Conservation (phyloP, 2,329 filamentous ascomycete genomes). For the Talaromyces sp. region DNA sequence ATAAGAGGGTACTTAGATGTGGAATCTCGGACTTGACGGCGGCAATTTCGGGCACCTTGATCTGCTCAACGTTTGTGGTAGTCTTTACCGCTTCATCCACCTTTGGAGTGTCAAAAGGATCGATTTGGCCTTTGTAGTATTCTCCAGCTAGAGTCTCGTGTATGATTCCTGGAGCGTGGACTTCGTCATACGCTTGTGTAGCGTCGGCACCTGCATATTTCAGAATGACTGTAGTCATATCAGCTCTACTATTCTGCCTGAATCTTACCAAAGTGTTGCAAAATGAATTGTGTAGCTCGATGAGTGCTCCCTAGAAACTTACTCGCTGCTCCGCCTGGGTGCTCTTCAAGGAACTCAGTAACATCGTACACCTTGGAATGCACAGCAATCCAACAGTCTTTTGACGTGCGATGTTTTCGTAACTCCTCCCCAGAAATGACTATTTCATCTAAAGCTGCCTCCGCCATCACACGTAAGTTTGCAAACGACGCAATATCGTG, state of each 20-base stretch:
- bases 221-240: slow-evolving; percentile 1
- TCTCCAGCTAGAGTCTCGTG: neutral
- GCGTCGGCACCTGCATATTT: slow-evolving; percentile 13
- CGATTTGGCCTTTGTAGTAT: slow-evolving; percentile 7
- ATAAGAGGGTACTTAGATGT: slow-evolving; percentile 2
- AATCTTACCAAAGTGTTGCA: neutral
- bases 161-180: slow-evolving; percentile 14
- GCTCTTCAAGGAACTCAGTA: slow-evolving; percentile 82
- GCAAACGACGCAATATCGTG: neutral
- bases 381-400: slow-evolving; percentile 47
- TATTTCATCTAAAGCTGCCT: neutral
- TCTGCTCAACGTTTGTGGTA: neutral
- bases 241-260: neutral
- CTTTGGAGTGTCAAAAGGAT: slow-evolving; percentile 3
- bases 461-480: neutral
- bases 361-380: slow-evolving; percentile 91
- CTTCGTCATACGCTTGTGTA: slow-evolving; percentile 8
- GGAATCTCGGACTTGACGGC: neutral
- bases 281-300: neutral
- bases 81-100: neutral
- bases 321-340: slow-evolving; percentile 68
- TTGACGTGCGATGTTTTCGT: slow-evolving; percentile 2
- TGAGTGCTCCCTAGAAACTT: neutral
- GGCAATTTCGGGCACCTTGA: neutral
- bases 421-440: slow-evolving; percentile 8